Evolutionary conservation across 2,329 filamentous ascomycete genomes (phyloP).

Genomic region (Diaporthe caulivora): DNA sequence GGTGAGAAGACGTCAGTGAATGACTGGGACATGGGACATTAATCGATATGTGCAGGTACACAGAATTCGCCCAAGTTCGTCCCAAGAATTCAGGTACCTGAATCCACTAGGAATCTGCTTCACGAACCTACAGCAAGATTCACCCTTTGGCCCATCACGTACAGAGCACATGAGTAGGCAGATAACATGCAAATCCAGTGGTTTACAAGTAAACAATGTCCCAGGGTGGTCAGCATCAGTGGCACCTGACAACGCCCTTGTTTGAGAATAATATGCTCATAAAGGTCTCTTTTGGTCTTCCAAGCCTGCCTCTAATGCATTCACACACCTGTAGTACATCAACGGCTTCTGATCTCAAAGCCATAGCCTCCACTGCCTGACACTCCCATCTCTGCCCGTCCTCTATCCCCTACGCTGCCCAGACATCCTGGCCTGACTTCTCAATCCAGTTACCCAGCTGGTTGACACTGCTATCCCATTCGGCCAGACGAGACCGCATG

Average conservation of each 20-base stretch:
- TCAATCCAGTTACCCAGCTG: slow-evolving; percentile 98
- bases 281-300: slow-evolving; percentile 11
- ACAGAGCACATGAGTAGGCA: neutral
- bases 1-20: neutral
- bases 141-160: neutral
- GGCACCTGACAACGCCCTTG: neutral
- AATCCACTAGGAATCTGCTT: neutral
- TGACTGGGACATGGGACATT: neutral
- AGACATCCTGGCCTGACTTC: slow-evolving; percentile 91
- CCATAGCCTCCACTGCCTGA: neutral
- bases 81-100: neutral
- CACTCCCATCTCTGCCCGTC: neutral
- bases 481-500: slow-evolving; percentile 88
- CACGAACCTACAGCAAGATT: neutral
- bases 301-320: slow-evolving; percentile 36
- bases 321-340: slow-evolving; percentile 15
- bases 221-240: too few relatives aligned
- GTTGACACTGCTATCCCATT: slow-evolving; percentile 98
- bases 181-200: neutral
- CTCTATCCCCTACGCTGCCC: slow-evolving; percentile 75
- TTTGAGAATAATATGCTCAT: slow-evolving; percentile 25
- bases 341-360: neutral
- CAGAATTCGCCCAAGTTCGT: neutral
- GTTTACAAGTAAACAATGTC: too few relatives aligned
- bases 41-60: neutral